Percentiles rank a stretch among this genome's conserved stretches.
These are phyloP conservation scores for Russula emetica DNA, from an alignment of 768 basidiomycete genomes.

Conservation along the genomic window DNA sequence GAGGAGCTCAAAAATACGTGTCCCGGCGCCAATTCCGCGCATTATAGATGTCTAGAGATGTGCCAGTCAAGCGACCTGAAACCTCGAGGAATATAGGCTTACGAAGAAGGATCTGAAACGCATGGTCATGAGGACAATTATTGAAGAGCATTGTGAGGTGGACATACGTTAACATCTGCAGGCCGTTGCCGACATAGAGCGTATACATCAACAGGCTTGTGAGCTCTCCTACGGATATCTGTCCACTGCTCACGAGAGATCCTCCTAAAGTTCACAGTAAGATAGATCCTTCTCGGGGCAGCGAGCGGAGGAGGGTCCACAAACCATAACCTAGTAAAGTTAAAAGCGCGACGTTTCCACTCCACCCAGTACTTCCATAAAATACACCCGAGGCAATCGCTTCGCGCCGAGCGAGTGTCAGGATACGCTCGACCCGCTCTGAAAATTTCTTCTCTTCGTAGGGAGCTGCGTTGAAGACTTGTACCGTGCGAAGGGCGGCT, in stretches of 20 bases:
- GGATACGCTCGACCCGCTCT: slow-evolving; percentile 57
- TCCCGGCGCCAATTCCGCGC: slow-evolving; percentile 92
- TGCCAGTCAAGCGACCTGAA: slow-evolving; percentile 27
- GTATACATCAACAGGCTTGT: slow-evolving; percentile 89
- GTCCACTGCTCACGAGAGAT: slow-evolving; percentile 80
- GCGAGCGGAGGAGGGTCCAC: slow-evolving; percentile 24
- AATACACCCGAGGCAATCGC: slow-evolving; percentile 89
- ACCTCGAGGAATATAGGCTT: slow-evolving; percentile 34
- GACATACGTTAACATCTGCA: slow-evolving; percentile 73
- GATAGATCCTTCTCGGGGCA: neutral
- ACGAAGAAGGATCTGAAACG: slow-evolving; percentile 39
- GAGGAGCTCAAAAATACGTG: slow-evolving; percentile 89
- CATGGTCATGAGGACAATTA: neutral
- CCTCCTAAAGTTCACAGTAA: slow-evolving; percentile 53
- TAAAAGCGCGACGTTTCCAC: slow-evolving; percentile 88
- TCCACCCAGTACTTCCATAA: slow-evolving; percentile 88
- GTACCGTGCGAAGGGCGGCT: slow-evolving; percentile 80
- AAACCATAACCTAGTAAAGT: slow-evolving; percentile 87
- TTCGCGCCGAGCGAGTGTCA: slow-evolving; percentile 77
- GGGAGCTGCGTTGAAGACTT: slow-evolving; percentile 81
- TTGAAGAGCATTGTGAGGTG: slow-evolving; percentile 1
- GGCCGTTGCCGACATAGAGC: slow-evolving; percentile 77
- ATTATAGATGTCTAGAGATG: slow-evolving; percentile 75
- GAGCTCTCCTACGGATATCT: slow-evolving; percentile 88
- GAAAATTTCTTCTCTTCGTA: slow-evolving; percentile 78